These are phyloP conservation scores for Fusarium sp. DNA, from an alignment of 2,329 filamentous ascomycete species.

Conservation along the genomic window DNA sequence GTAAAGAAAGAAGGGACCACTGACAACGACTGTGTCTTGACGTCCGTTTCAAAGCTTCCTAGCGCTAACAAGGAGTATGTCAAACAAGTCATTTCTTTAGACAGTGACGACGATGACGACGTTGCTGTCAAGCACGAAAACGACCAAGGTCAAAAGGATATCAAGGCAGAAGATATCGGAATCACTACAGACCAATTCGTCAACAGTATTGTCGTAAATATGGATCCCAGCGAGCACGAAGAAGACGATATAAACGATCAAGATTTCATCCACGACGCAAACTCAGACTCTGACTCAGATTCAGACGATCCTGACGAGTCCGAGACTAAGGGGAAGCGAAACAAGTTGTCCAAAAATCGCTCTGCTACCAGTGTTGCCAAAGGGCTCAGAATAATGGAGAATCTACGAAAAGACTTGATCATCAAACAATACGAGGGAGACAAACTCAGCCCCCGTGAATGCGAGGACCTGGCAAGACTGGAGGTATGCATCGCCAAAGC, in stretches of 20 bases:
- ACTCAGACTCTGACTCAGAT: neutral
- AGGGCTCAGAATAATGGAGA: neutral
- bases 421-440: fast-evolving
- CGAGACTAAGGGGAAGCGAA: neutral
- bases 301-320: neutral
- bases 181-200: neutral
- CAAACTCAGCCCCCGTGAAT: fast-evolving
- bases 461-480: fast-evolving
- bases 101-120: neutral
- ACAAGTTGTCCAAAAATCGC: fast-evolving
- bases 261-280: neutral
- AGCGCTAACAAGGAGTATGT: neutral
- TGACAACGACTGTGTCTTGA: neutral
- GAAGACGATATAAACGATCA: neutral
- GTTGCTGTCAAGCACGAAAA: neutral
- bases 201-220: neutral
- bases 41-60: neutral
- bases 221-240: fast-evolving
- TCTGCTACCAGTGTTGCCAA: fast-evolving
- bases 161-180: fast-evolving
- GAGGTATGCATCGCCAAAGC: neutral
- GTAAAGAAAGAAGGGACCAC: neutral
- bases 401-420: fast-evolving
- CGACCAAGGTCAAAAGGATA: fast-evolving
- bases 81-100: neutral